A percentile compares a stretch with the other conserved stretches of the same genome.
These are phyloP conservation scores for Xylariaceae sp. DNA, from an alignment of 2,329 filamentous ascomycete species.

Conservation along the genomic window DNA sequence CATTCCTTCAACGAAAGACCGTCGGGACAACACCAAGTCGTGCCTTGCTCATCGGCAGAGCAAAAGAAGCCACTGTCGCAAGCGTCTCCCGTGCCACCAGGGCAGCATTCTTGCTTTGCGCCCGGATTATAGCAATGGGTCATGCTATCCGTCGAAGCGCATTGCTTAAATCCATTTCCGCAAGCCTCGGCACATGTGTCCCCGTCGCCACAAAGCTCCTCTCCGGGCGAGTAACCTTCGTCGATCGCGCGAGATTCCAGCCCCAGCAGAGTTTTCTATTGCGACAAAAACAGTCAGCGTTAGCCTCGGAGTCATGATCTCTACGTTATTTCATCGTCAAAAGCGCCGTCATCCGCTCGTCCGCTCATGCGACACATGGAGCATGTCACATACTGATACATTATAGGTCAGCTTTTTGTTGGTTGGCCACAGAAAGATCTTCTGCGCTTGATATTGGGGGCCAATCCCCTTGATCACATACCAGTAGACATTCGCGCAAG, in stretches of 20 bases:
- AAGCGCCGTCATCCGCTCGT: too few relatives aligned
- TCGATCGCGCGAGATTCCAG: slow-evolving; percentile 21
- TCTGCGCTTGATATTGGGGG: too few relatives aligned
- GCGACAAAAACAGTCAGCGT: too few relatives aligned
- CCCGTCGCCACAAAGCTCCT: slow-evolving; percentile 29
- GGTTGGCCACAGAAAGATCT: too few relatives aligned
- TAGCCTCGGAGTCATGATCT: slow-evolving; percentile 19
- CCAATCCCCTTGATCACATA: too few relatives aligned
- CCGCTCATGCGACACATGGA: too few relatives aligned
- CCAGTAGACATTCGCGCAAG: too few relatives aligned
- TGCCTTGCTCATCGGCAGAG: slow-evolving; percentile 47
- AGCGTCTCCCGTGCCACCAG: slow-evolving; percentile 56
- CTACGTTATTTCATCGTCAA: too few relatives aligned
- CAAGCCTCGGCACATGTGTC: slow-evolving; percentile 35
- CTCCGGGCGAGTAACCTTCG: slow-evolving; percentile 28
- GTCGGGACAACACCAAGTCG: slow-evolving; percentile 62
- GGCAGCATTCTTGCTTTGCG: slow-evolving; percentile 55
- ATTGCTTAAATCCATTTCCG: slow-evolving; percentile 32
- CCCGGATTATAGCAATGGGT: slow-evolving; percentile 59
- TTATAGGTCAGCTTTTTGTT: too few relatives aligned
- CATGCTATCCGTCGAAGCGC: slow-evolving; percentile 38
- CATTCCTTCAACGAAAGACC: slow-evolving; percentile 53
- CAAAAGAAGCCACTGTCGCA: slow-evolving; percentile 63
- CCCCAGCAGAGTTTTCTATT: slow-evolving; percentile 17
- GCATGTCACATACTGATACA: too few relatives aligned